Evolutionary conservation across 164 flowering plant species (phyloP).

Genomic region (Stephania yunnanensis): DNA sequence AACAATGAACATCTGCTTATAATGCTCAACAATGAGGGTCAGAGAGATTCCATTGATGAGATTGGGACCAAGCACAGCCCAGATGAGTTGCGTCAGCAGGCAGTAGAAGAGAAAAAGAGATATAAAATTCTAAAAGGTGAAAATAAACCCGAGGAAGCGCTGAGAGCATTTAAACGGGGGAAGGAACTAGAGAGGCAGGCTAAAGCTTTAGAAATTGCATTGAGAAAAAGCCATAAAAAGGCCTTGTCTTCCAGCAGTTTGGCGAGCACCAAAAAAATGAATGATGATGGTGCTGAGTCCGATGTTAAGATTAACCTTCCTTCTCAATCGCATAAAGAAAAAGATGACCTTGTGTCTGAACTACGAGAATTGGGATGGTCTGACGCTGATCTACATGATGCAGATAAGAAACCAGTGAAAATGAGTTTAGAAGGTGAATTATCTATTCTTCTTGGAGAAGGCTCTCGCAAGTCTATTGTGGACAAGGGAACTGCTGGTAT

Average conservation of each 20-base stretch:
- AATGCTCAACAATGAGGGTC: conserved; percentile 17
- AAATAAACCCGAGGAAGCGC: conserved; percentile 81
- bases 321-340: conserved; percentile 28
- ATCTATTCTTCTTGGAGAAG: conserved; percentile 54
- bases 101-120: conserved; percentile 74
- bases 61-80: conserved; percentile 40
- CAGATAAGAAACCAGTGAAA: conserved; percentile 43
- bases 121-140: conserved; percentile 72
- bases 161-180: conserved; percentile 81
- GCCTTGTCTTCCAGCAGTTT: conserved; percentile 31
- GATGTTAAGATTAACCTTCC: conserved; percentile 25
- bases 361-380: conserved; percentile 93
- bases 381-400: conserved; percentile 57
- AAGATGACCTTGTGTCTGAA: conserved; percentile 66
- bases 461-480: conserved; percentile 27
- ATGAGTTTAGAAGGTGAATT: conserved; percentile 79
- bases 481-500: conserved; percentile 24
- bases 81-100: conserved; percentile 75
- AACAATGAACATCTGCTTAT: conserved; percentile 25
- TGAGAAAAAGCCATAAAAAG: conserved; percentile 59
- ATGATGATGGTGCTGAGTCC: conserved; percentile 29
- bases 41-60: conserved; percentile 21
- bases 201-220: conserved; percentile 56
- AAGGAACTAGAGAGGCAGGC: conserved; percentile 97
- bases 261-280: conserved; percentile 23